These are phyloP conservation scores for Ophiostoma tasmaniense DNA, from an alignment of 2,329 filamentous ascomycete species.

Conservation along the genomic window DNA sequence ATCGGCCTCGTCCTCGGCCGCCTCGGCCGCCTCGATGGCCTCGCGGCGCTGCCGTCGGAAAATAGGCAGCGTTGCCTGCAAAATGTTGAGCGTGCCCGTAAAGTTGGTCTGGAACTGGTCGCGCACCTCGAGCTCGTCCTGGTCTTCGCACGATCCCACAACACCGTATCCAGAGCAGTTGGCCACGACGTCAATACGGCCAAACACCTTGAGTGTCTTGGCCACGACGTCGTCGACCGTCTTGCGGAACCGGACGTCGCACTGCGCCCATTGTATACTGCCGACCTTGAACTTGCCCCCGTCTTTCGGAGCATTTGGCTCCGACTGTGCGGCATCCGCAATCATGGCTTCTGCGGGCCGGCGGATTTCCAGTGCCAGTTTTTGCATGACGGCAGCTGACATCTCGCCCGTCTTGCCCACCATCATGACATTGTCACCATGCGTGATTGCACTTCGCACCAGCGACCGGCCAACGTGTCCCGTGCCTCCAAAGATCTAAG, in stretches of 20 bases:
- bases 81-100: slow-evolving; percentile 88
- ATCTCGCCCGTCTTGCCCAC: slow-evolving; percentile 80
- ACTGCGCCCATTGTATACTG: slow-evolving; percentile 40
- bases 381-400: slow-evolving; percentile 60
- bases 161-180: slow-evolving; percentile 95
- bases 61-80: slow-evolving; percentile 79
- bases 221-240: slow-evolving; percentile 68
- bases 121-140: slow-evolving; percentile 87
- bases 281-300: neutral
- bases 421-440: slow-evolving; percentile 75
- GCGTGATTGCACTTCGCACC: slow-evolving; percentile 69
- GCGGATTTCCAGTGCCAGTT: slow-evolving; percentile 39
- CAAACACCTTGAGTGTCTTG: slow-evolving; percentile 63
- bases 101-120: slow-evolving; percentile 98
- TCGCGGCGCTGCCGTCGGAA: slow-evolving; percentile 56
- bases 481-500: slow-evolving; percentile 84
- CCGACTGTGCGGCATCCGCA: neutral
- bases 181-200: slow-evolving; percentile 76
- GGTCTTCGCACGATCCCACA: slow-evolving; percentile 91
- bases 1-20: neutral
- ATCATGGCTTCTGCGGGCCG: slow-evolving; percentile 42
- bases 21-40: neutral
- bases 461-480: slow-evolving; percentile 92
- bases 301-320: neutral
- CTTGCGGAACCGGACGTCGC: slow-evolving; percentile 76